Evolutionary conservation across 106 monocot species (phyloP), one percentile per base, ranked within the genome.

Genomic region (Narthecium ossifragum): DNA sequence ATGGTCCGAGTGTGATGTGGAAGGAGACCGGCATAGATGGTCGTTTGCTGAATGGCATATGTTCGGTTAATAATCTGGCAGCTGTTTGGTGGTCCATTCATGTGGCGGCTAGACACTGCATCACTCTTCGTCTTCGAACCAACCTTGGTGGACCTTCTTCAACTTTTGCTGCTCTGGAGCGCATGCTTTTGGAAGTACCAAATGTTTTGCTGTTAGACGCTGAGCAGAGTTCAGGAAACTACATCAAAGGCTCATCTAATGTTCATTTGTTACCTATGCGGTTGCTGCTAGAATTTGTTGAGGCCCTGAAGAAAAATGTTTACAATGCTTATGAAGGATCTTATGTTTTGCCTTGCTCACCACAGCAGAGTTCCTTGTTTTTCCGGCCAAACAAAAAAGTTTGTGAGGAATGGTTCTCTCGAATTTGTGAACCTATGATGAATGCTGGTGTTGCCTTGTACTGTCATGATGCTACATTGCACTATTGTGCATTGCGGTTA

Each of bases 341-440:
- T 30, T 81, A 65, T 46, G 31, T 91, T 60, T 69, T 98, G 60
- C 71, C 78, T 37, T 47, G 22, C 55, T 15, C 81, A 23, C 56
- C 76, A 60, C 62, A 79, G 11, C 81, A 80, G 53, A 91, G 90
- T 68, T 90, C 81, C 56, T 71, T 91, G 69, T 98, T 91, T 68
- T 98, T 98, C 60, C 70, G 76, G 64, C 81, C 98, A 70, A 98
- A 98, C 66, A 98, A 70, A 58, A 87, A 84, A 59, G 98, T 98
- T 26, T 98, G 98, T 54, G 98, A 98, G 51, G 98, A 98, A 64
- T 98, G 98, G 98, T 98, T 98, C 70, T 98, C 91, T 62, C 86
- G 96, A 66, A 90, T 98, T 29, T 91, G 76, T 55, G 98, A 91
- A 22, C 98, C 98, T 31, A 91, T 98, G 98, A 55, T 98, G 71